Evolutionary conservation across 495 filamentous ascomycete species (phyloP).

Genomic region (Thermochaetoides thermophila): DNA sequence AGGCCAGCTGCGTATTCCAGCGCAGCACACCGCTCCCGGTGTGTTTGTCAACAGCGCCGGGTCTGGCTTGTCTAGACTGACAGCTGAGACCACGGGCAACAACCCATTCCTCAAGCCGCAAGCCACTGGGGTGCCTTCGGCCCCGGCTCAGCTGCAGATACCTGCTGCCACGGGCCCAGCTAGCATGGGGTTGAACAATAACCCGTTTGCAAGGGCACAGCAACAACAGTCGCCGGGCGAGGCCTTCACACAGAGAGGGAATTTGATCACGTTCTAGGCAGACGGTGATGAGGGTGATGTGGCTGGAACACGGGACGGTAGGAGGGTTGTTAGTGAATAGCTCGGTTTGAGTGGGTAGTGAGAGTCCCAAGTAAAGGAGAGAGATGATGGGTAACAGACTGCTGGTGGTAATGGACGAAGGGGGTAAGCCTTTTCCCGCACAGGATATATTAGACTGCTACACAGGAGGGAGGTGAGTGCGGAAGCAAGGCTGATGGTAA

Average conservation of each 20-base stretch:
- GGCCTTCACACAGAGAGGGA: no score
- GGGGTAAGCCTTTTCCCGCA: no score
- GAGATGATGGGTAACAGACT: no score
- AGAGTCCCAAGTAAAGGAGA: no score
- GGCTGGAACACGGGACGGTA: no score
- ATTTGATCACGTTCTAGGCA: conserved; percentile 79
- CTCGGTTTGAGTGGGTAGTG: no score
- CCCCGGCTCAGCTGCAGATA: conserved; percentile 39
- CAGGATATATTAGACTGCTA: no score
- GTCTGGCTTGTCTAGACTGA: conserved; percentile 51
- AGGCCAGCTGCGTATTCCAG: conserved; percentile 83
- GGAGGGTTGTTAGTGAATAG: no score
- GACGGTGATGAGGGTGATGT: not conserved
- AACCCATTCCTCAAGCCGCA: conserved; percentile 81
- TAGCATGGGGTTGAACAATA: conserved; percentile 40
- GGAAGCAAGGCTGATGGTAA: no score
- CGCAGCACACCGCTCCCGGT: conserved; percentile 92
- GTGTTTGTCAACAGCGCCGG: conserved; percentile 95
- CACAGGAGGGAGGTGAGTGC: no score
- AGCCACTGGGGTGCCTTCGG: conserved; percentile 64
- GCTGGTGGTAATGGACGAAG: no score
- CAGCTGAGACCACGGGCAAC: conserved; percentile 63
- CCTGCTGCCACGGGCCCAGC: conserved; percentile 71
- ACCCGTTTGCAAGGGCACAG: conserved; percentile 60
- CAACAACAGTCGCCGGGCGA: conserved; percentile 45